A percentile compares a stretch with the other conserved stretches of the same genome.
phyloP scores from a whole-genome alignment of 1,284 basidiomycete genomes.

The Mycena sp. region DNA sequence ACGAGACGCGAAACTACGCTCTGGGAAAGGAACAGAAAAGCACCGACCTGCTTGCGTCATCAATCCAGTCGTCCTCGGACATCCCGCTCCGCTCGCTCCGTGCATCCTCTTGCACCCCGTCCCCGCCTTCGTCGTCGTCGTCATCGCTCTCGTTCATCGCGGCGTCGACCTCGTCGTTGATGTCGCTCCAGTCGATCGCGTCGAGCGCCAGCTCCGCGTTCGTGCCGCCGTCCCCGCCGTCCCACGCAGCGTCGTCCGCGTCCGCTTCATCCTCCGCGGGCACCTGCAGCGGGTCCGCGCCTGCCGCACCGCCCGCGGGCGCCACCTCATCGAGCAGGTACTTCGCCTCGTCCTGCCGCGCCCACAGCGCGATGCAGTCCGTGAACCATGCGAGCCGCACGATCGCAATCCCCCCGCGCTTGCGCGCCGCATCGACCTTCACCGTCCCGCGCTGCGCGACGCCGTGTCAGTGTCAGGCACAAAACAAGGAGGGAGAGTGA shows the following conservation, averaged over 20 bases:
- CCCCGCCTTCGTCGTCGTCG: slow-evolving; percentile 53
- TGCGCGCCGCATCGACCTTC: slow-evolving; percentile 86
- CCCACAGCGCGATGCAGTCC: slow-evolving; percentile 87
- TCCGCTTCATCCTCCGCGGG: slow-evolving; percentile 15
- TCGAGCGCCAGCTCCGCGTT: slow-evolving; percentile 55
- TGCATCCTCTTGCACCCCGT: too few relatives aligned
- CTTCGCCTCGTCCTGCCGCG: slow-evolving; percentile 72
- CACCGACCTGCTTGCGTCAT: slow-evolving; percentile 53
- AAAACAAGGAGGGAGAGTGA: background rate
- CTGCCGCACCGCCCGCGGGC: background rate
- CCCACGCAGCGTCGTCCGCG: slow-evolving; percentile 37
- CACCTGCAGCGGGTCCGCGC: slow-evolving; percentile 13
- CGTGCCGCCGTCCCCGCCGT: slow-evolving; percentile 34
- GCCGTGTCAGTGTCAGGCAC: background rate
- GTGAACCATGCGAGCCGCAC: slow-evolving; percentile 92
- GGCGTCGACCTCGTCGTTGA: slow-evolving; percentile 89
- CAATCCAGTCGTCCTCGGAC: slow-evolving; percentile 61
- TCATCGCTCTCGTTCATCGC: slow-evolving; percentile 85
- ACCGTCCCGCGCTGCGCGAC: slow-evolving; percentile 79
- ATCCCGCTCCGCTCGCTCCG: slow-evolving; percentile 48
- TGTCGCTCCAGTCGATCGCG: slow-evolving; percentile 79
- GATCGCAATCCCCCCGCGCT: slow-evolving; percentile 76
- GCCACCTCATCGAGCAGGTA: slow-evolving; percentile 73
- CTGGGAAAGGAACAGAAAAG: too few relatives aligned
- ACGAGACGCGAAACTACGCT: too few relatives aligned